Conservation (phyloP, 306 rosid genomes). For the Gastrolobium villosum region DNA sequence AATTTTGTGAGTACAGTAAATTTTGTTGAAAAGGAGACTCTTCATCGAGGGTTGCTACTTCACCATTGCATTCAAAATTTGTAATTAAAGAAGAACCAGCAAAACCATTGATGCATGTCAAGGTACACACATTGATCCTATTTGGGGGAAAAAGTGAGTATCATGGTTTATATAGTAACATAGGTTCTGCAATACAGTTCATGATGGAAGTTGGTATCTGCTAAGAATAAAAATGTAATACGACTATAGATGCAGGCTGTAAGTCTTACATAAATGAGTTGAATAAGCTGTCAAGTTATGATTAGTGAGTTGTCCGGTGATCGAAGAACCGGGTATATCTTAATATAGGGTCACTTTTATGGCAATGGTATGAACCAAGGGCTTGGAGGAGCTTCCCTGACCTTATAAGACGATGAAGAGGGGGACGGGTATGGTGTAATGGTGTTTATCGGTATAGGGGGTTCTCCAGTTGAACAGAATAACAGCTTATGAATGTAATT, state of each 20-base stretch:
- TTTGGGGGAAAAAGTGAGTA: not conserved
- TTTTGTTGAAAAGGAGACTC: conserved; percentile 18
- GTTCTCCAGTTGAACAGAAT: too few relatives aligned
- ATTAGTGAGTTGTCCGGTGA: too few relatives aligned
- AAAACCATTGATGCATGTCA: not conserved
- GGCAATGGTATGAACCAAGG: too few relatives aligned
- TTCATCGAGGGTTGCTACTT: conserved; percentile 9
- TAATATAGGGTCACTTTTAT: too few relatives aligned
- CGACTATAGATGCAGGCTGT: not conserved
- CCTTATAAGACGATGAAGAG: too few relatives aligned
- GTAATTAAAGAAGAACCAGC: not conserved
- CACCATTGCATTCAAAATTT: not conserved
- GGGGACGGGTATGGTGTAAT: too few relatives aligned
- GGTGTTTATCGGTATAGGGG: too few relatives aligned
- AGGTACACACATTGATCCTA: not conserved
- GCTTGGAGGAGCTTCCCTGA: too few relatives aligned
- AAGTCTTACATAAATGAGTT: conserved; percentile 1
- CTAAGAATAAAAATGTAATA: not conserved
- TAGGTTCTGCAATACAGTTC: not conserved
- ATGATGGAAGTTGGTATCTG: not conserved
- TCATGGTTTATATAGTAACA: not conserved
- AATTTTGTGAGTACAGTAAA: not conserved
- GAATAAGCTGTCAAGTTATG: conserved; percentile 8
- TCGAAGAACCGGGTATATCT: too few relatives aligned
- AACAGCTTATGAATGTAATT: too few relatives aligned